phyloP scores from a whole-genome alignment of 176 grass and related monocot species.

The Oryza glumipatula region DNA sequence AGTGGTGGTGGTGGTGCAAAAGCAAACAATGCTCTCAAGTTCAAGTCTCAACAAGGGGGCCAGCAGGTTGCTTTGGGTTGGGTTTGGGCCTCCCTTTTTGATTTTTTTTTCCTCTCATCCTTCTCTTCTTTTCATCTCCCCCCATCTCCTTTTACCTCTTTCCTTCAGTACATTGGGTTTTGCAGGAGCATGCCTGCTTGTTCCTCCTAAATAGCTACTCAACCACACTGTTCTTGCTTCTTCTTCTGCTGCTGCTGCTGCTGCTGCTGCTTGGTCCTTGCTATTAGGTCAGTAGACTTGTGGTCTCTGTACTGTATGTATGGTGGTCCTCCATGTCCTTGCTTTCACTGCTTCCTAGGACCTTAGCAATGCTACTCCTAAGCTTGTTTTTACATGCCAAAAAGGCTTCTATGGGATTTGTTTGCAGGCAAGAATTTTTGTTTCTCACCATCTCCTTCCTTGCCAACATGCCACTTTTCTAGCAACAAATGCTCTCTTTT shows the following conservation, averaged over 20 bases:
- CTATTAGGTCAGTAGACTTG: conserved; percentile 23
- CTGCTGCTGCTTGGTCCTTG: conserved; percentile 27
- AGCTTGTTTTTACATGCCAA: conserved; percentile 17
- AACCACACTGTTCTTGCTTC: neutral
- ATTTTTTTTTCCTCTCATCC: neutral
- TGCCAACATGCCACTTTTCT: conserved; percentile 38
- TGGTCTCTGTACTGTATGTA: conserved; percentile 29
- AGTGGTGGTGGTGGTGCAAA: conserved; percentile 1
- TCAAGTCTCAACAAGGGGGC: conserved; percentile 22
- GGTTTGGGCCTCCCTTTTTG: neutral
- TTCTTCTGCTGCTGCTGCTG: too few relatives aligned
- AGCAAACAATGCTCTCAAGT: conserved; percentile 4
- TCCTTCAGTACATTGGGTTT: conserved; percentile 50
- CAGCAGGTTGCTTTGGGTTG: conserved; percentile 39
- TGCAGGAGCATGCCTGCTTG: conserved; percentile 48
- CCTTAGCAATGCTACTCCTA: conserved; percentile 26
- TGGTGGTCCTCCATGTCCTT: conserved; percentile 47
- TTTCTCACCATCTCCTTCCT: neutral
- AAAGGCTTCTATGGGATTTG: conserved; percentile 45
- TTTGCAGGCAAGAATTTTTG: conserved; percentile 22
- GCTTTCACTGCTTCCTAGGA: conserved; percentile 62
- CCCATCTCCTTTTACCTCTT: conserved; percentile 13
- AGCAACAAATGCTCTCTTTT: neutral
- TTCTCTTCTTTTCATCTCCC: conserved; percentile 55
- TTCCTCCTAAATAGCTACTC: conserved; percentile 15